A percentile compares a stretch with the other conserved stretches of the same genome.
phyloP scores from a whole-genome alignment of 2,329 filamentous ascomycete species.

The Rasamsonia emersonii region DNA sequence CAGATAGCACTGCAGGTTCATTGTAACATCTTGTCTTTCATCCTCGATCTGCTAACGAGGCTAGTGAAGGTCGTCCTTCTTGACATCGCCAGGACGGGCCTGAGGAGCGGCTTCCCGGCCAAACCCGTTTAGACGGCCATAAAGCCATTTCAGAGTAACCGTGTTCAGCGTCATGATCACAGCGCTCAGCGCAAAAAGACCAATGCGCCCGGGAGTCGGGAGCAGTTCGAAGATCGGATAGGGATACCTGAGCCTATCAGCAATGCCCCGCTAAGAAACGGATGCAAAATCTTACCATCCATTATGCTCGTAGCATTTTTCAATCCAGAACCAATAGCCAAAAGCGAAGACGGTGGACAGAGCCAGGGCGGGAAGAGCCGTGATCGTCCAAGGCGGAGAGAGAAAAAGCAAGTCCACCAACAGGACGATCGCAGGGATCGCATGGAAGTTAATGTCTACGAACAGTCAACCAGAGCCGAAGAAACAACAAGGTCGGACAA shows the following conservation, averaged over 20 bases:
- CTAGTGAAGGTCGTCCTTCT: slow-evolving; percentile 13
- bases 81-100: slow-evolving; percentile 22
- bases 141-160: slow-evolving; percentile 58
- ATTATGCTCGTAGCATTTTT: slow-evolving; percentile 50
- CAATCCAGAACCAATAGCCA: slow-evolving; percentile 57
- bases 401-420: slow-evolving; percentile 49
- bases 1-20: no score
- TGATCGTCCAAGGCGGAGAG: slow-evolving; percentile 53
- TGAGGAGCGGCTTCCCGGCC: slow-evolving; percentile 14
- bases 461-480: no score
- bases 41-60: no score
- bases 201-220: slow-evolving; percentile 54
- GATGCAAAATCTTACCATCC: slow-evolving; percentile 42
- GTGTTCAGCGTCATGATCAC: slow-evolving; percentile 64
- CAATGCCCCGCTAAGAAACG: neutral
- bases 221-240: slow-evolving; percentile 75
- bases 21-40: no score
- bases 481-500: neutral
- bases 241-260: slow-evolving; percentile 55
- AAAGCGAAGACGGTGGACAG: slow-evolving; percentile 46
- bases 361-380: slow-evolving; percentile 41
- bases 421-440: slow-evolving; percentile 46
- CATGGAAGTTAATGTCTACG: slow-evolving; percentile 40
- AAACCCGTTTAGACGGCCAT: slow-evolving; percentile 45
- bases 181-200: slow-evolving; percentile 63